phyloP scores from a whole-genome alignment of 768 basidiomycete species.

The Kwoniella europaea region DNA sequence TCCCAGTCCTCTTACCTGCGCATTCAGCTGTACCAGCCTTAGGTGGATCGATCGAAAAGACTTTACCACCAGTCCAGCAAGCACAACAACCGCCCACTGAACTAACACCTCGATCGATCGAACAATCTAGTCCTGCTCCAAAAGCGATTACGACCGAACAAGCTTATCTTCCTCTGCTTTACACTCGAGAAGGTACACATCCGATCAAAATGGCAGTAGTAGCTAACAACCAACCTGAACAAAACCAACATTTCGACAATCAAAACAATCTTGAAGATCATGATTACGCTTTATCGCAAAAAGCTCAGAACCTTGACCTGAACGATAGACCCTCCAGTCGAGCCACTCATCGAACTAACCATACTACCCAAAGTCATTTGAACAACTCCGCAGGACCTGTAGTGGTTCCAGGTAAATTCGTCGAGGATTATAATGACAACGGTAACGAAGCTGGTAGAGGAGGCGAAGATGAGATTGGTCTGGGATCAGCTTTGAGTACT shows the following conservation, averaged over 20 bases:
- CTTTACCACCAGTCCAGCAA: background rate
- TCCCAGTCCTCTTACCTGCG: constrained; percentile 17
- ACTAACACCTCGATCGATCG: background rate
- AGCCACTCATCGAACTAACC: constrained; percentile 21
- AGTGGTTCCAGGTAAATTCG: constrained; percentile 7
- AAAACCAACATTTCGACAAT: constrained; percentile 2
- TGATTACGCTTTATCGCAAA: constrained; percentile 15
- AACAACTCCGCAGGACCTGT: constrained; percentile 13
- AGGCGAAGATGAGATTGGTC: background rate
- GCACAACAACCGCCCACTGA: background rate
- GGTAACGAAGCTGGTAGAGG: constrained; percentile 6
- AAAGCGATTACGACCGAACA: constrained; percentile 10
- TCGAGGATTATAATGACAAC: constrained; percentile 13
- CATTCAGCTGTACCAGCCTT: constrained; percentile 11
- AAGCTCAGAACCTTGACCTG: constrained; percentile 21
- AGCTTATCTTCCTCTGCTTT: constrained; percentile 25
- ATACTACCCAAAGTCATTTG: constrained; percentile 10
- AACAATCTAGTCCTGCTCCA: constrained; percentile 6
- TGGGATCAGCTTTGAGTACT: constrained; percentile 10
- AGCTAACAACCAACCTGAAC: constrained; percentile 8
- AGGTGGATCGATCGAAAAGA: constrained; percentile 10
- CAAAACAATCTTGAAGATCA: constrained; percentile 8
- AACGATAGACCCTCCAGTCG: constrained; percentile 18
- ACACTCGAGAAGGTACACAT: constrained; percentile 24
- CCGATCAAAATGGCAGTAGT: constrained; percentile 23